Conservation (phyloP, 176 grass and related monocot genomes). For the Musa schizocarpa region DNA sequence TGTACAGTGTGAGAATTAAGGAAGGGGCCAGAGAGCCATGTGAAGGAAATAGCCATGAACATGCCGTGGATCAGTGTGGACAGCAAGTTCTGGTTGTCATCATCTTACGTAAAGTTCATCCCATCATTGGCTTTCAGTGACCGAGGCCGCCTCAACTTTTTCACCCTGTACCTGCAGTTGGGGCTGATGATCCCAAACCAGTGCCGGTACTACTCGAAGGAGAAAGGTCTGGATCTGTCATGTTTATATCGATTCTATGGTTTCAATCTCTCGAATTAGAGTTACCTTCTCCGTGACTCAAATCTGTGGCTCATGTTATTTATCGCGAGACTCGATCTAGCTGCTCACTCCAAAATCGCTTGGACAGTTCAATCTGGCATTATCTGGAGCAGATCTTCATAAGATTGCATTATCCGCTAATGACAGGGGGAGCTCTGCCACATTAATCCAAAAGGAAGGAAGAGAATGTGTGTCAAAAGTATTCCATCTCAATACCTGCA, state of each 20-base stretch:
- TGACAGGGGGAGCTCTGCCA: too few relatives aligned
- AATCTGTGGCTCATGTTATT: too few relatives aligned
- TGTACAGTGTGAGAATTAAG: not conserved
- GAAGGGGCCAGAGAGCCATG: conserved; percentile 3
- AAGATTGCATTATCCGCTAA: too few relatives aligned
- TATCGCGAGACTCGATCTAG: too few relatives aligned
- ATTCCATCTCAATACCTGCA: not conserved
- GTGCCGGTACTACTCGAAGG: not conserved
- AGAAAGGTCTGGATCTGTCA: not conserved
- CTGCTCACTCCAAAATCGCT: too few relatives aligned
- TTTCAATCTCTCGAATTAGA: not conserved
- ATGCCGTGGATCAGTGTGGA: not conserved
- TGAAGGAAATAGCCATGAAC: conserved; percentile 8
- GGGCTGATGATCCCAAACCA: not conserved
- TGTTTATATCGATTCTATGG: not conserved
- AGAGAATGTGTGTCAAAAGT: not conserved
- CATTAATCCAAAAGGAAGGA: too few relatives aligned
- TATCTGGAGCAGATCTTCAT: too few relatives aligned
- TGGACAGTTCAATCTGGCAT: too few relatives aligned
- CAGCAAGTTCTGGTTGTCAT: conserved; percentile 4
- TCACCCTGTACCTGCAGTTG: not conserved
- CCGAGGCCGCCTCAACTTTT: not conserved
- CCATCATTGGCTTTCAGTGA: conserved; percentile 5
- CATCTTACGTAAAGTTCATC: not conserved
- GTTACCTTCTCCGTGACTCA: not conserved